Evolutionary conservation across 257 asterid species (phyloP), one percentile per base, ranked within the genome.

Genomic region (Nicotiana sylvestris): DNA sequence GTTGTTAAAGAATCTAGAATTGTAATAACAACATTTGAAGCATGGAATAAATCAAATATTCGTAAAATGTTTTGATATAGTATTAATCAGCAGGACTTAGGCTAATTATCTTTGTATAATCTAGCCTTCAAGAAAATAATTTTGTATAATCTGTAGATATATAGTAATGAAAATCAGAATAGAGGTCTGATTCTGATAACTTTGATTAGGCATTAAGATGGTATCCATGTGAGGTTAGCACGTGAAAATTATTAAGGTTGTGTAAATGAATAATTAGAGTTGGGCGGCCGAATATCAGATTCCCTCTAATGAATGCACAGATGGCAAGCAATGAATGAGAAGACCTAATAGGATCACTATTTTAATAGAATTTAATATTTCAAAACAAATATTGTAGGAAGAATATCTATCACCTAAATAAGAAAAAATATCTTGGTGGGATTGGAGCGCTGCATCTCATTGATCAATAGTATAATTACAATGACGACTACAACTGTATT

Each of bases 231-330:
- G 66, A 49, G 17, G 27, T 58, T 11, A 18, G 78, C 82, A 85
- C 43, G 77, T 81, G 83, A 81, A 77, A 82, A 56, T 81, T 35
- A 81, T 65, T 49, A 74, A 74, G 74, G 56, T 62, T 37, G 67
- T 70, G 12, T 37, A 21, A 76, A 76, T 33, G 67, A 27, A 11
- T 57, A 49, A 37, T 7, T 46, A 4, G 12, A 12, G 62, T 25
- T 29, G 78, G 76, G 32, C 39, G 61, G 56, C 76, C 82, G 66
- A 60, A 16, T 5, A 3, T 67, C 76, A 81, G 66, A 76, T 56
- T 70, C 76, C 61, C n/a, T 6, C 11, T 5, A 17, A 68, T 68
- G n/a, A 35, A 67, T 18, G 53, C 76, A 67, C 76, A 67, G 76
- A 67, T 33, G 51, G 16, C 29, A 3, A 67, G 53, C 46, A 18